These are phyloP conservation scores for Suillus fuscotomentosus DNA, from an alignment of 768 basidiomycete species.

Conservation along the genomic window DNA sequence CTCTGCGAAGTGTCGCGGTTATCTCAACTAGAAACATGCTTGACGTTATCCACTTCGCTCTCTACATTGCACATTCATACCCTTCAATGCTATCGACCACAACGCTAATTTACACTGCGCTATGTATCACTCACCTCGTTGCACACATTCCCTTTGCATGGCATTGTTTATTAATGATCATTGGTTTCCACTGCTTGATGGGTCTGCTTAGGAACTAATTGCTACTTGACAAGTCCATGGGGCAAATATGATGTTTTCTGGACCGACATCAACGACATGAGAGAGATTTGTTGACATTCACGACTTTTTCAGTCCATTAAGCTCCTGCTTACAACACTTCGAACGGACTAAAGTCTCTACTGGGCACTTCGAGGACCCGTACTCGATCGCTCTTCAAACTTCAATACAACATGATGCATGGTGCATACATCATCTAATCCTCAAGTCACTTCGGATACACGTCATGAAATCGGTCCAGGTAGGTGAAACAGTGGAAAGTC, in stretches of 20 bases:
- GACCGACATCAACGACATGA: background rate
- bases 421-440: background rate
- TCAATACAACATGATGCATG: background rate
- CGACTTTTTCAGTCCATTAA: background rate
- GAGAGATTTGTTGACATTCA: background rate
- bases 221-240: background rate
- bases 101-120: slow-evolving; percentile 22
- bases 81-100: slow-evolving; percentile 12
- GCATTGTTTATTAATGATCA: slow-evolving; percentile 13
- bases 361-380: background rate
- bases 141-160: slow-evolving; percentile 17
- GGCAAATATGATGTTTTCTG: background rate
- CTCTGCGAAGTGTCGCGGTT: slow-evolving; percentile 88
- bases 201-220: background rate
- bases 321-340: background rate
- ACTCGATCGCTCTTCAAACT: background rate
- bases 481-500: background rate
- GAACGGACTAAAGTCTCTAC: background rate
- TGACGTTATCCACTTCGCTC: slow-evolving; percentile 7
- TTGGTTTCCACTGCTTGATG: background rate
- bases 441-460: background rate
- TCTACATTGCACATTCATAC: slow-evolving; percentile 9
- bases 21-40: slow-evolving; percentile 74
- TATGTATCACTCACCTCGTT: slow-evolving; percentile 30
- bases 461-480: background rate